These are phyloP conservation scores for Hanseniaspora pseudoguilliermondii DNA, from an alignment of 805 yeast genomes.

Conservation along the genomic window DNA sequence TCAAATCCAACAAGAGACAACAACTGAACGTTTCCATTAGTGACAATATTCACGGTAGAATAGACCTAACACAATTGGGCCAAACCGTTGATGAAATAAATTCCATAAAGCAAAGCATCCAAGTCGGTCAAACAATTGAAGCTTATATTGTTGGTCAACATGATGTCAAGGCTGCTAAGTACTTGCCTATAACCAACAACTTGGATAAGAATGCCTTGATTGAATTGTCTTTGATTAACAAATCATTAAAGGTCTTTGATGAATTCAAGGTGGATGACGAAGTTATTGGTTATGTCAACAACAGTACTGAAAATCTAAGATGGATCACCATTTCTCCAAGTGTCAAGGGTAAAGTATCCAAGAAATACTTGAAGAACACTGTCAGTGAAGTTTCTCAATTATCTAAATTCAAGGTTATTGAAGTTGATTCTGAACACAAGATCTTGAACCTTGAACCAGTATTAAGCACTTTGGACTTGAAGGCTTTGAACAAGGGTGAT, in stretches of 20 bases:
- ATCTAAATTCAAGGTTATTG: neutral
- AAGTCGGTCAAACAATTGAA: constrained; percentile 42
- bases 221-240: constrained; percentile 46
- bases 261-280: constrained; percentile 38
- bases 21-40: constrained; percentile 67
- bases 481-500: constrained; percentile 45
- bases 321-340: constrained; percentile 63
- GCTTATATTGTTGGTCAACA: constrained; percentile 67
- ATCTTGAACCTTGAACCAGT: neutral
- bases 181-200: constrained; percentile 51
- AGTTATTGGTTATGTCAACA: constrained; percentile 52
- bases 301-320: constrained; percentile 43
- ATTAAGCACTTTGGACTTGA: neutral
- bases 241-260: constrained; percentile 25
- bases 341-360: constrained; percentile 45
- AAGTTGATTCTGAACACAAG: constrained; percentile 1
- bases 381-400: constrained; percentile 1
- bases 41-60: constrained; percentile 65
- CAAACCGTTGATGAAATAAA: constrained; percentile 41
- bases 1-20: constrained; percentile 54
- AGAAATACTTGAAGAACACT: neutral
- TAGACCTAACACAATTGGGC: constrained; percentile 63
- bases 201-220: constrained; percentile 43
- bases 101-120: constrained; percentile 45
- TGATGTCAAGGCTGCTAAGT: constrained; percentile 55